A percentile compares a stretch with the other conserved stretches of the same genome.
Evolutionary conservation across 2,329 filamentous ascomycete species (phyloP).

Genomic region (Biscogniauxia mediterranea): DNA sequence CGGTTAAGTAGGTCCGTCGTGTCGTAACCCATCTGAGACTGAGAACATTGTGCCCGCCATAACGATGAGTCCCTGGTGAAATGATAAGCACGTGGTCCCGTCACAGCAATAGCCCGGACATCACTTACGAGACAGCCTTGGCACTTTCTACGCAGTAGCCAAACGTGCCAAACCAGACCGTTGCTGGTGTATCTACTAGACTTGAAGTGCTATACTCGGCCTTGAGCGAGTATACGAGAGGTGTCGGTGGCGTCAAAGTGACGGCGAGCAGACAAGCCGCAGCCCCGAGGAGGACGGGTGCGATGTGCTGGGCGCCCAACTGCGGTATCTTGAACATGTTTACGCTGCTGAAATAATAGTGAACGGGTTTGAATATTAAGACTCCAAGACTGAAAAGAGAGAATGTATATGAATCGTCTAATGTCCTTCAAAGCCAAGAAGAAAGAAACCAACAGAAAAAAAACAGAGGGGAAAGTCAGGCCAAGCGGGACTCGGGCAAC

Average conservation of each 20-base stretch:
- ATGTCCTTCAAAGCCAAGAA: not conserved
- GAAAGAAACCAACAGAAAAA: not conserved
- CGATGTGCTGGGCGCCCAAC: conserved; percentile 1
- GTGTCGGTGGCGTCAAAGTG: conserved; percentile 7
- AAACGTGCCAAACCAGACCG: conserved; percentile 11
- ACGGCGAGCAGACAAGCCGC: conserved; percentile 4
- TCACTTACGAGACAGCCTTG: conserved; percentile 10
- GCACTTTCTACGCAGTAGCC: conserved; percentile 11
- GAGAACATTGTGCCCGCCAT: not conserved
- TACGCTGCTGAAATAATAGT: not conserved
- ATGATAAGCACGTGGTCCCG: not conserved
- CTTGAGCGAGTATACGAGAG: conserved; percentile 9
- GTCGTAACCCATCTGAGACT: conserved; percentile 8
- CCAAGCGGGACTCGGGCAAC: not conserved
- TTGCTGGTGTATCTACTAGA: conserved; percentile 1
- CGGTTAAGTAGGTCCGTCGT: not conserved
- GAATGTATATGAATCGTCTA: not conserved
- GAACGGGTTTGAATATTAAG: not conserved
- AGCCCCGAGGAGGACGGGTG: conserved; percentile 7
- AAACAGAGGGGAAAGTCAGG: not conserved
- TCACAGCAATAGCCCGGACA: not conserved
- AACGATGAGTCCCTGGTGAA: not conserved
- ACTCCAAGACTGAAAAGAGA: not conserved
- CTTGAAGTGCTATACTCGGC: conserved; percentile 6
- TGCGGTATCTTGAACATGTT: not conserved